Base-by-base conservation (phyloP, 192 early-diverging fungal genomes). In the Geranomyces variabilis region DNA sequence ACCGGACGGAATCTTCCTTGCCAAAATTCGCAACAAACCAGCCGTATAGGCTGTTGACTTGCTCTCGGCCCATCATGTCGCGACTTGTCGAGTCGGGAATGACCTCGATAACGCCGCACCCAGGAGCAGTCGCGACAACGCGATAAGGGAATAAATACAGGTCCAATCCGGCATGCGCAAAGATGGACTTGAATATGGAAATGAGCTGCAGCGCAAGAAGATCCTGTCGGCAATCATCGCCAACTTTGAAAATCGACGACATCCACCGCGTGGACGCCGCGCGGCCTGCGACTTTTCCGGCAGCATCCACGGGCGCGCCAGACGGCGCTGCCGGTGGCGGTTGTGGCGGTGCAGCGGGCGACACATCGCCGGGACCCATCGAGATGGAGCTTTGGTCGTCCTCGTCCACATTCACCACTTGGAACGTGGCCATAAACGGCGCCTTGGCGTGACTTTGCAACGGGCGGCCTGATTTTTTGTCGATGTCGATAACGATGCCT, bases 191-290 rank as follows among this genome's bases (percentile, higher is more conserved):
- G 83, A 97, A 99, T 36, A 96, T 90, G 0, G 93, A 93, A 82
- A 99, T 97, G 71, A 99, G 83, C 82, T 99, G 97, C 57, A 99
- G 78, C 2, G 97, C 96, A 69, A 99, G 84, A 21, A 99, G 92
- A 76, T 99, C 97, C 80, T 99, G 97, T 31, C 97, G 89, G 81
- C 97, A 99, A 81, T 99, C 96, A 70, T 99, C 97, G 66, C 97
- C 97, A 49, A 99, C 96, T 86, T 99, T 99, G 87, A 99, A 99
- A 66, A 99, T 99, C 0, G 94, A 91, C 5, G 92, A 91, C 74
- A 71, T 81, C 86, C 79, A 81, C 80, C 36, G 87, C 75, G 31
- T 88, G 81, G n/a, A 48, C n/a, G 47, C 58, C 2, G 58, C 22
- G 19, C 51, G 19, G n/a, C 24, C 51, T 53, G 51, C 51, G 4